Percentiles rank a stretch among this genome's conserved stretches.
Conservation (phyloP, 176 grass and related monocot species). For the Luzula sylvatica region DNA sequence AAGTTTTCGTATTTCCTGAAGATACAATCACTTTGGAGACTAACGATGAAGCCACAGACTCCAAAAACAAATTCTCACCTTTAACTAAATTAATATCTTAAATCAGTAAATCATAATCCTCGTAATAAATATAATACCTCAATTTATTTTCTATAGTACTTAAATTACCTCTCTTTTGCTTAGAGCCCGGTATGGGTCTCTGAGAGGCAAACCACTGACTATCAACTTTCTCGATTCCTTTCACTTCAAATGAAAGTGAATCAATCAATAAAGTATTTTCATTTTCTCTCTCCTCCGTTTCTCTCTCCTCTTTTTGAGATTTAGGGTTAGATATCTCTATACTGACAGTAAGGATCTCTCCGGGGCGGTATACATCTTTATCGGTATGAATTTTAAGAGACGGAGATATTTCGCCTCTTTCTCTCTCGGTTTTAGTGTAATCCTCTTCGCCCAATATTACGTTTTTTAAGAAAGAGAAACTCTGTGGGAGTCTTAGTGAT, state of each 20-base stretch:
- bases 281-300: not conserved
- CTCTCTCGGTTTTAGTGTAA: slow-evolving; percentile 28
- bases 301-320: slow-evolving; percentile 28
- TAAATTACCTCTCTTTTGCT: slow-evolving; percentile 62
- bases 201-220: slow-evolving; percentile 69
- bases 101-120: not conserved
- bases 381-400: slow-evolving; percentile 69
- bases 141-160: not conserved
- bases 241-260: slow-evolving; percentile 60
- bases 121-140: not conserved
- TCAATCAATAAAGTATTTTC: slow-evolving; percentile 54
- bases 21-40: slow-evolving; percentile 71
- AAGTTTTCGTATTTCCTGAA: slow-evolving; percentile 66
- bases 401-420: slow-evolving; percentile 40
- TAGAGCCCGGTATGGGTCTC: slow-evolving; percentile 64
- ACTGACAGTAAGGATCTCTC: slow-evolving; percentile 54
- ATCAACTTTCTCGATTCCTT: slow-evolving; percentile 92
- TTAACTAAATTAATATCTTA: not conserved
- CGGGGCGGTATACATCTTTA: slow-evolving; percentile 75
- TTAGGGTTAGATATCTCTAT: slow-evolving; percentile 46
- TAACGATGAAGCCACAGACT: slow-evolving; percentile 43
- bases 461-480: slow-evolving; percentile 66
- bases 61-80: slow-evolving; percentile 87
- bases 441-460: slow-evolving; percentile 61
- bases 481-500: slow-evolving; percentile 19